Conservation (phyloP, 805 yeast genomes). For the Hemisphaericaspora nanyangensis region DNA sequence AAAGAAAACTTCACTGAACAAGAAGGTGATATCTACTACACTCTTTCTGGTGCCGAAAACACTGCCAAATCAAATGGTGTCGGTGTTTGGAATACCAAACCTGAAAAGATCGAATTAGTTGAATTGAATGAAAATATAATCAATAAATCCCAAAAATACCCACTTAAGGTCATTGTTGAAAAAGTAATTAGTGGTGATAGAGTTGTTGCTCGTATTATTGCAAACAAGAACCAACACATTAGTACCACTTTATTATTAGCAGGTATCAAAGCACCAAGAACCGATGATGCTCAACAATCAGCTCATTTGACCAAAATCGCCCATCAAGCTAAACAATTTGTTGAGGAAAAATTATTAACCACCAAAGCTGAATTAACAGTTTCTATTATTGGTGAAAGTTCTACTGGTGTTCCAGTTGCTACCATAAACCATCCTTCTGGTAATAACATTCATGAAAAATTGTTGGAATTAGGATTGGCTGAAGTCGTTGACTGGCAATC, state of each 20-base stretch:
- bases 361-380: conserved; percentile 52
- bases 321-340: conserved; percentile 60
- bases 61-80: conserved; percentile 46
- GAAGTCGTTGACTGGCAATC: conserved; percentile 82
- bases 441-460: conserved; percentile 59
- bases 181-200: conserved; percentile 78
- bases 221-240: conserved; percentile 48
- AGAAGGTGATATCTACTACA: conserved; percentile 36
- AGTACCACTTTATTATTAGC: conserved; percentile 63
- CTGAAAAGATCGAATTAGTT: conserved; percentile 16
- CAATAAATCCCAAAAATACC: conserved; percentile 33
- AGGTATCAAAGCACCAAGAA: conserved; percentile 71
- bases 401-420: conserved; percentile 59
- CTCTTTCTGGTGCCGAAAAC: conserved; percentile 40
- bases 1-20: conserved; percentile 48
- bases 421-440: conserved; percentile 72
- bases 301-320: conserved; percentile 56
- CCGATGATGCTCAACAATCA: conserved; percentile 43
- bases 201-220: conserved; percentile 54
- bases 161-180: conserved; percentile 62
- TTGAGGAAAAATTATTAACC: conserved; percentile 60
- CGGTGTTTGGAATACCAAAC: conserved; percentile 50
- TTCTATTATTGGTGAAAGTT: conserved; percentile 55
- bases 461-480: conserved; percentile 68
- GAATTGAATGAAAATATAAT: conserved; percentile 29